These are phyloP conservation scores for Coniella vitis DNA, from an alignment of 2,329 filamentous ascomycete species.

Conservation along the genomic window DNA sequence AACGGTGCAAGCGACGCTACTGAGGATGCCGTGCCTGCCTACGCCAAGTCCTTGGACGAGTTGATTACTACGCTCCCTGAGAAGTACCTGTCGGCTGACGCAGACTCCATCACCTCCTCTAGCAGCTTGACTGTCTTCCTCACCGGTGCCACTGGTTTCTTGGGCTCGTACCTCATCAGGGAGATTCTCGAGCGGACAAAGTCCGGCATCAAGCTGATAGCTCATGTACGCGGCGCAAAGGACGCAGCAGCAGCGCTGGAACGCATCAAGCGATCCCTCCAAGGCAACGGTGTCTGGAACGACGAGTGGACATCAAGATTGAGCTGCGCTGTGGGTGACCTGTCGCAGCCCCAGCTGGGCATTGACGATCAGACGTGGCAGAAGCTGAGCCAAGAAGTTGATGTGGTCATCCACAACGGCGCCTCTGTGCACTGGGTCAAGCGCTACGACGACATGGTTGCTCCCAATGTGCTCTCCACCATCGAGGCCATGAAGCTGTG, in stretches of 20 bases:
- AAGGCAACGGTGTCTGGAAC: slow-evolving; percentile 75
- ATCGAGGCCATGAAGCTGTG: slow-evolving; percentile 72
- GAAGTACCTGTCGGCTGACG: slow-evolving; percentile 20
- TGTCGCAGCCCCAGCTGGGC: slow-evolving; percentile 67
- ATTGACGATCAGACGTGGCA: slow-evolving; percentile 62
- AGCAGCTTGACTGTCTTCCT: slow-evolving; percentile 59
- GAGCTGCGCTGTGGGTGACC: slow-evolving; percentile 63
- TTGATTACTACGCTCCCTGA: slow-evolving; percentile 35
- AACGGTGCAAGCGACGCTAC: slow-evolving; percentile 15
- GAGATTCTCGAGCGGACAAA: slow-evolving; percentile 62
- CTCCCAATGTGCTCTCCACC: slow-evolving; percentile 74
- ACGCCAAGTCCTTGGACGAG: slow-evolving; percentile 43
- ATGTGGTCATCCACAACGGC: slow-evolving; percentile 77
- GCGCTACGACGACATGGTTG: slow-evolving; percentile 64
- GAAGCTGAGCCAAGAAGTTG: slow-evolving; percentile 55
- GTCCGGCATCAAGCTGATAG: slow-evolving; percentile 54
- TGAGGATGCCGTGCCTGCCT: slow-evolving; percentile 35
- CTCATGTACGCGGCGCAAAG: slow-evolving; percentile 64
- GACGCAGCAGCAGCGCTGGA: slow-evolving; percentile 52
- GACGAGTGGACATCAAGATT: slow-evolving; percentile 59
- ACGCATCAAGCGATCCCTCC: slow-evolving; percentile 59
- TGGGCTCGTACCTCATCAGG: slow-evolving; percentile 72
- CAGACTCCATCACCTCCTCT: slow-evolving; percentile 23
- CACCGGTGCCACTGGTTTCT: slow-evolving; percentile 85
- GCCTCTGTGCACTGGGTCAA: slow-evolving; percentile 77